Evolutionary conservation across 306 rosid species (phyloP).

Genomic region (Macrotyloma uniflorum): DNA sequence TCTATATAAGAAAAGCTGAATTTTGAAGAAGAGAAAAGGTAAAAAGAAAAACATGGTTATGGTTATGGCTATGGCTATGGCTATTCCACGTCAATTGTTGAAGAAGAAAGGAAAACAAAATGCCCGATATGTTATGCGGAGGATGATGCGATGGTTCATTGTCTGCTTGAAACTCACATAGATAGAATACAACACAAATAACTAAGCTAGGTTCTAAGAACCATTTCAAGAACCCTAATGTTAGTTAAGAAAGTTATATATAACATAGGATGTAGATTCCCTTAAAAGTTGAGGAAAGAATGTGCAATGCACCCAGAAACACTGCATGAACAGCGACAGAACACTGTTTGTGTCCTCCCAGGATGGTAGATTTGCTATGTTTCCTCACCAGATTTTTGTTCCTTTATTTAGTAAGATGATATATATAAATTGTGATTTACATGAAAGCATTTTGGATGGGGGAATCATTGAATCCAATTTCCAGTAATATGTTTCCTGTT

Average conservation of each 20-base stretch:
- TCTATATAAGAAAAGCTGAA: background rate
- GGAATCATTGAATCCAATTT: slow-evolving; percentile 28
- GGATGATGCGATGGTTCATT: slow-evolving; percentile 13
- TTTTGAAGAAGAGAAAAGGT: background rate
- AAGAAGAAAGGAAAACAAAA: background rate
- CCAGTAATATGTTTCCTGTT: slow-evolving; percentile 33
- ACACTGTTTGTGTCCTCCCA: slow-evolving; percentile 42
- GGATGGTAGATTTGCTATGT: slow-evolving; percentile 41
- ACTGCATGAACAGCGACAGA: slow-evolving; percentile 44
- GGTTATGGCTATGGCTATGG: background rate
- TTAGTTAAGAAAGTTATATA: slow-evolving; percentile 23
- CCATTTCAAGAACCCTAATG: slow-evolving; percentile 36
- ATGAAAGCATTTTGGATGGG: slow-evolving; percentile 27
- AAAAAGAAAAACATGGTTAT: background rate
- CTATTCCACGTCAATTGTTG: slow-evolving; percentile 12
- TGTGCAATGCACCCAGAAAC: slow-evolving; percentile 44
- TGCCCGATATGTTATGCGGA: background rate
- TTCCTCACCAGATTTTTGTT: slow-evolving; percentile 32
- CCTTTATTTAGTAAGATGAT: slow-evolving; percentile 16
- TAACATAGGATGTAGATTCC: slow-evolving; percentile 30
- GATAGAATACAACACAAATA: slow-evolving; percentile 27
- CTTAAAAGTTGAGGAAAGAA: slow-evolving; percentile 33
- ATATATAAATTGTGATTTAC: slow-evolving; percentile 14
- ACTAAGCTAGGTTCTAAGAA: slow-evolving; percentile 46
- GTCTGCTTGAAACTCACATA: background rate